Evolutionary conservation across 2,329 filamentous ascomycete genomes (phyloP), one percentile per base, ranked within the genome.

Genomic region (Metarhizium robertsii): DNA sequence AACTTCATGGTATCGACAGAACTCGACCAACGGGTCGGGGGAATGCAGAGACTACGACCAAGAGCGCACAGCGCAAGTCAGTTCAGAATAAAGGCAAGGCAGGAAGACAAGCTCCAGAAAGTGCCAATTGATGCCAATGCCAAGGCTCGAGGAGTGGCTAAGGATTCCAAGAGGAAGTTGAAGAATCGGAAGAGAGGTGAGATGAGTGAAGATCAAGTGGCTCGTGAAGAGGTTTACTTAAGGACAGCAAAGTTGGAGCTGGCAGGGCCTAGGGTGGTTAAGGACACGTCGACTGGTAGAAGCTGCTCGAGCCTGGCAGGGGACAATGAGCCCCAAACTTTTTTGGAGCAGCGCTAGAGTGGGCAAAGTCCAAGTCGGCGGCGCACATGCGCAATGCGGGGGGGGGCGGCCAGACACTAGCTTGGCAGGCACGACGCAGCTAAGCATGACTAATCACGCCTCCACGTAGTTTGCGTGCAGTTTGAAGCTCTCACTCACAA

Each of bases 1-100:
- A 95, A 84, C 84, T 87, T 90, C 90, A 95, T 95, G 69, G 68
- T 45, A 42, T 34, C 34, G 53, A 53, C 47, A 53, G 54, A 43
- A 38, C 30, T 36, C 29, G 20, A 59, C 57, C 86, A 91, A 92
- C 69, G 49, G 50, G 49, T 49, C 40, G 52, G 50, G 36, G 53
- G 42, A 40, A 13, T 5, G 38, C 11, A 25, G 38, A 40, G 38
- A 11, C 7, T 34, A 11, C 14, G 46, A 52, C 52, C 57, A 30
- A 55, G 51, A 53, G 57, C 59, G 64, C 62, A 53, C 52, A 60
- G 62, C 62, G 61, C 59, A 58, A 60, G 60, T 60, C 57, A 58
- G 61, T 59, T 54, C 55, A 57, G 55, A 54, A 53, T 8, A 52
- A 54, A 54, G 43, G 51, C 56, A 48, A 51, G 52, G 50, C 51